Evolutionary conservation across 23 red algal genomes (phyloP), one percentile per base, ranked within the genome.

Genomic region (Chondrus crispus): DNA sequence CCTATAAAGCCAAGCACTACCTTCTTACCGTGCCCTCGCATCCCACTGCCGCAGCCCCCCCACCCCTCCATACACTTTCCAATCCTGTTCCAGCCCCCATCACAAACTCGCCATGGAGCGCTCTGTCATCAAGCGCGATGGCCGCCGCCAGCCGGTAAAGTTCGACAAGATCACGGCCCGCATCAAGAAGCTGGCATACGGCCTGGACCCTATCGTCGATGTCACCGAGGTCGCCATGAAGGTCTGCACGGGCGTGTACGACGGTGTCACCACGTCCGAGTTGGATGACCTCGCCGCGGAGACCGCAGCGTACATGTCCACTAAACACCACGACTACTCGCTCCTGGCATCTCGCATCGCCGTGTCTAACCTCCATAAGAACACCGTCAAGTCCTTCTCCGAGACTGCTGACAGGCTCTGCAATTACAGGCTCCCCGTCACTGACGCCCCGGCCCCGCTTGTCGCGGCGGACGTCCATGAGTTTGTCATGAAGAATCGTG

Each of bases 141-240:
- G 97, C 13, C 80, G 94, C 39, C 94, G 92, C 81, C 97, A 98
- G 88, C 97, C 97, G 47, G 97, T 98, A 9, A 91, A 98, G 85
- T 98, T 98, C 81, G 97, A 98, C 79, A 98, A 98, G 91, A 98
- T 98, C 84, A 98, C 97, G 13, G 97, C 97, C 24, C 83, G 97
- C 29, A 96, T 98, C 74, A 96, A 96, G 86, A 96, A 98, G 72
- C 90, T 98, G 32, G 93, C 97, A 2, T 98, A 98, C 74, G 97
- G 89, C 2, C 85, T 98, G 2, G 97, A 98, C 80, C 89, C 93
- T 36, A 88, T 98, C 52, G 97, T 98, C 44, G 97, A 98, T 84
- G 95, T 98, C 72, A 98, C 95, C 19, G 97, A 98, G 88, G 93
- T 98, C 16, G 93, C 97, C 36, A 89, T 94, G 82, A 98, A 98